These are phyloP conservation scores for Piper longum DNA, from an alignment of 164 flowering plant genomes.

Conservation along the genomic window DNA sequence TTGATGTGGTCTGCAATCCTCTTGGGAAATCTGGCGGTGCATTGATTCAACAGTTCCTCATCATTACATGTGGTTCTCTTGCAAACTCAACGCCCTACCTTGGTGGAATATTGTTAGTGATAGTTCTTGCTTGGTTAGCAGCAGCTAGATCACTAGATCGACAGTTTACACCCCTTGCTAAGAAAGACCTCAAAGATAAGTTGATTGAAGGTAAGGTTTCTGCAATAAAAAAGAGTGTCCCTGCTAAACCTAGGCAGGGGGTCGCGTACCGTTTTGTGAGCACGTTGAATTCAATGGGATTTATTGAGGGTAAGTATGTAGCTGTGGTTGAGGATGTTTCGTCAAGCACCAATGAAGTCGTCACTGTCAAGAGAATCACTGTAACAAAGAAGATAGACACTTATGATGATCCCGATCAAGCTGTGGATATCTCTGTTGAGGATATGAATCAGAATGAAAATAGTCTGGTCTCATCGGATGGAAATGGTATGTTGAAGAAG, in stretches of 20 bases:
- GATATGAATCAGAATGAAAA: conserved; percentile 2
- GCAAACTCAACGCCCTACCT: conserved; percentile 20
- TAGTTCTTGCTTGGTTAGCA: conserved; percentile 17
- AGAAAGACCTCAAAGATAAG: conserved; percentile 17
- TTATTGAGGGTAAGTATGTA: conserved; percentile 21
- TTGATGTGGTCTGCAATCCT: conserved; percentile 23
- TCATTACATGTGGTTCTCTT: conserved; percentile 17
- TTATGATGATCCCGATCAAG: conserved; percentile 7
- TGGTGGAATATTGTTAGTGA: conserved; percentile 14
- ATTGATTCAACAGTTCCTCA: conserved; percentile 19
- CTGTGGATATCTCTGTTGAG: neutral
- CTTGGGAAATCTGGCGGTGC: conserved; percentile 23
- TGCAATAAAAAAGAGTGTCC: conserved; percentile 5
- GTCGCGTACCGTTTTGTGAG: conserved; percentile 18
- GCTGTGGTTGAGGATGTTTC: conserved; percentile 16
- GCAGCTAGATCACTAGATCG: conserved; percentile 18
- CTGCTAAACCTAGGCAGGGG: conserved; percentile 14
- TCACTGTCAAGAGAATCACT: conserved; percentile 8
- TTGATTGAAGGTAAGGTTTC: conserved; percentile 18
- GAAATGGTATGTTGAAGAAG: conserved; percentile 1
- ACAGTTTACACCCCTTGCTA: conserved; percentile 17
- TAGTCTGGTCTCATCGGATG: conserved; percentile 8
- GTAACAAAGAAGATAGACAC: neutral
- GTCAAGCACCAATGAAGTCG: conserved; percentile 7
- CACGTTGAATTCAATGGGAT: conserved; percentile 17